A percentile compares a stretch with the other conserved stretches of the same genome.
Evolutionary conservation across 106 monocot species (phyloP).

Genomic region (Dendrobium catenatum): DNA sequence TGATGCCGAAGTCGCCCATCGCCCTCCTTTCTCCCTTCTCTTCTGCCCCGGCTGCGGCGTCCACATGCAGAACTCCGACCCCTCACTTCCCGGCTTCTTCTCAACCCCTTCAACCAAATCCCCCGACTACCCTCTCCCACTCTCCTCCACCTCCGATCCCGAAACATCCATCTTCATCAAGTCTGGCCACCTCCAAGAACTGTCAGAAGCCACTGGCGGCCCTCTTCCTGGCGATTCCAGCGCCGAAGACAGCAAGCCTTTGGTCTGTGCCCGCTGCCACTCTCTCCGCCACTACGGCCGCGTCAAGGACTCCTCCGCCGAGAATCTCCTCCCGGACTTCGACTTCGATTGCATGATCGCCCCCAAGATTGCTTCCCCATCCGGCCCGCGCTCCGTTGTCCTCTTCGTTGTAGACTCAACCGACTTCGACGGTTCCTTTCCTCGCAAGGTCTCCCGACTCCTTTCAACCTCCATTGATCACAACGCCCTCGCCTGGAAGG

Average conservation of each 20-base stretch:
- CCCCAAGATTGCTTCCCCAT: conserved; percentile 58
- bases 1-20: no score
- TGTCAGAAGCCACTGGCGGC: not conserved
- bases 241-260: not conserved
- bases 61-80: no score
- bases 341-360: conserved; percentile 76
- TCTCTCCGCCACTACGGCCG: conserved; percentile 90
- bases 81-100: no score
- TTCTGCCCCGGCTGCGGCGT: no score
- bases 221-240: not conserved
- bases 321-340: conserved; percentile 81
- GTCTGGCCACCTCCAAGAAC: conserved; percentile 30
- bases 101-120: no score
- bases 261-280: conserved; percentile 94
- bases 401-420: conserved; percentile 65
- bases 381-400: conserved; percentile 70
- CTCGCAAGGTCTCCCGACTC: conserved; percentile 43
- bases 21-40: no score
- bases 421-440: conserved; percentile 96
- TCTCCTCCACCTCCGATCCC: conserved; percentile 22
- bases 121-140: no score
- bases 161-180: conserved; percentile 46
- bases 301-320: conserved; percentile 60
- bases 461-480: conserved; percentile 44
- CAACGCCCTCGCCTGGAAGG: conserved; percentile 49